Percentiles rank a stretch among this genome's conserved stretches.
phyloP scores from a whole-genome alignment of 768 basidiomycete genomes.

The Peribolospora baueri region DNA sequence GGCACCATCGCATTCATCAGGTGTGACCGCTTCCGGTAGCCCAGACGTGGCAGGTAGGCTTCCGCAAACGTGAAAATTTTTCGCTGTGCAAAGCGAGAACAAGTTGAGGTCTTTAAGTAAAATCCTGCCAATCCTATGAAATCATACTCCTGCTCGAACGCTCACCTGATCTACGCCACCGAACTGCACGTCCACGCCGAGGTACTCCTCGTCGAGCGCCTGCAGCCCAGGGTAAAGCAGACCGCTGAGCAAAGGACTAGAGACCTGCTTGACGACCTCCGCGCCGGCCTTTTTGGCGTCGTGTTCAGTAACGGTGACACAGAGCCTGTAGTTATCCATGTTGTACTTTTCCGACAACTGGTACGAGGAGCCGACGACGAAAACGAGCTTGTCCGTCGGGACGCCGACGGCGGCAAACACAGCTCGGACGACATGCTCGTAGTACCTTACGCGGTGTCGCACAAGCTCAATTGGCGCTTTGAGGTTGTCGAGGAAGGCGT shows the following conservation, averaged over 20 bases:
- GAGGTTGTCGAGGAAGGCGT: conserved; percentile 90
- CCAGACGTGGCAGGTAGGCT: conserved; percentile 73
- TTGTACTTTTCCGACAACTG: conserved; percentile 79
- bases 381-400: conserved; percentile 54
- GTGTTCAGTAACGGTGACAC: conserved; percentile 76
- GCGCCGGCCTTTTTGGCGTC: conserved; percentile 97
- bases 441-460: conserved; percentile 66
- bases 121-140: not conserved
- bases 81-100: conserved; percentile 29
- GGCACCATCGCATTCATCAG: conserved; percentile 98
- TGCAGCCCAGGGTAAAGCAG: conserved; percentile 89
- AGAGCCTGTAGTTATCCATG: conserved; percentile 78
- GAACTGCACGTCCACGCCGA: conserved; percentile 89
- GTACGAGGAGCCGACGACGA: conserved; percentile 77
- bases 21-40: conserved; percentile 82
- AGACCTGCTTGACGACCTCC: conserved; percentile 94
- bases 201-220: conserved; percentile 90
- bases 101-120: not conserved
- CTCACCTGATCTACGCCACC: conserved; percentile 87
- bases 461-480: conserved; percentile 90
- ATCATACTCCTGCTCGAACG: not conserved
- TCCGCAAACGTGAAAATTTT: conserved; percentile 99
- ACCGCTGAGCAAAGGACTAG: conserved; percentile 69
- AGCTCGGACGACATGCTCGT: conserved; percentile 51
- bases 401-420: conserved; percentile 78